Percentiles rank a stretch among this genome's conserved stretches.
phyloP scores from a whole-genome alignment of 2,329 filamentous ascomycete species.

The Seiridium unicorne region DNA sequence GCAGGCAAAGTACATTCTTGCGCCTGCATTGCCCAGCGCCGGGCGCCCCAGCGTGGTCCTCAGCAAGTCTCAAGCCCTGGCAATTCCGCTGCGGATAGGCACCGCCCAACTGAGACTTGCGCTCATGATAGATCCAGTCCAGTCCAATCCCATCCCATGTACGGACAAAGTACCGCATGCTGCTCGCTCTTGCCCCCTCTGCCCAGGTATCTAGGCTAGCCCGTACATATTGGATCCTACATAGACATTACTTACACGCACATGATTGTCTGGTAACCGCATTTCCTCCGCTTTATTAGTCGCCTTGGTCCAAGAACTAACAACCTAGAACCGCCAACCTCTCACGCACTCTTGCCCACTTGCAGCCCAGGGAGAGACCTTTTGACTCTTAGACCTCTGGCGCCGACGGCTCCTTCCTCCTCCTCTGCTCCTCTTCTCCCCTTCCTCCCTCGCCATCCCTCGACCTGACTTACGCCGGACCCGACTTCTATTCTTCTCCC shows the following conservation, averaged over 20 bases:
- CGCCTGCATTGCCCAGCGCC: background rate
- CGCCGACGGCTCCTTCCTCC: background rate
- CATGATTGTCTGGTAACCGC: background rate
- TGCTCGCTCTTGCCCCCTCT: background rate
- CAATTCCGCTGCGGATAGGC: slow-evolving; percentile 9
- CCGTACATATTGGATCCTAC: background rate
- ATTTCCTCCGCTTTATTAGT: background rate
- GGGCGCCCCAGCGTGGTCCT: background rate
- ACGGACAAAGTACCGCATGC: background rate
- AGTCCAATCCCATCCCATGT: background rate
- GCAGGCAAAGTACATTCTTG: too few relatives aligned
- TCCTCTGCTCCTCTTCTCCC: background rate
- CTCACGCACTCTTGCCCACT: background rate
- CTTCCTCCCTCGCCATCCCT: background rate
- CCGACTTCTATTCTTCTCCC: background rate
- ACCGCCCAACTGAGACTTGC: slow-evolving; percentile 12
- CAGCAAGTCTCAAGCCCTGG: background rate
- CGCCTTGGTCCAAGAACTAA: background rate
- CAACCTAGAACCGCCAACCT: slow-evolving; percentile 3
- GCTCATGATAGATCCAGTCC: background rate
- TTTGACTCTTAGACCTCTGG: background rate
- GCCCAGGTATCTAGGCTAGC: background rate
- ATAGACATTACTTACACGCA: background rate
- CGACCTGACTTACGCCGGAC: background rate
- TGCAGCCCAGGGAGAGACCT: background rate